A percentile compares a stretch with the other conserved stretches of the same genome.
Conservation (phyloP, 495 filamentous ascomycete genomes). For the Penicillium macrosclerotiorum region DNA sequence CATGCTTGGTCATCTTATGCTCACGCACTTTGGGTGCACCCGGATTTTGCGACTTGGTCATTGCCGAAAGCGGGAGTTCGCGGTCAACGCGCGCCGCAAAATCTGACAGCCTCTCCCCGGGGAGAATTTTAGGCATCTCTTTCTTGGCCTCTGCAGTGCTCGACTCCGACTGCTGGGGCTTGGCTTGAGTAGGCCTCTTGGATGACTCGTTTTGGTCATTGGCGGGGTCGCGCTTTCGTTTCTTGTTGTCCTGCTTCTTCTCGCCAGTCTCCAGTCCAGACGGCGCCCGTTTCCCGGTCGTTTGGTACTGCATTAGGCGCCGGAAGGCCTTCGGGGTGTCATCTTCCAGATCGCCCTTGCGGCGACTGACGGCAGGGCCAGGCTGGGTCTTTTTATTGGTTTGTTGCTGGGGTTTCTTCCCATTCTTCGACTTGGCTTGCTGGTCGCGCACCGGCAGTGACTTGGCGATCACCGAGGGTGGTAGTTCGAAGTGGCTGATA, state of each 20-base stretch:
- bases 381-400: slow-evolving; percentile 18
- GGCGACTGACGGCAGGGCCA: slow-evolving; percentile 29
- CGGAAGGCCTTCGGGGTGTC: slow-evolving; percentile 87
- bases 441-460: slow-evolving; percentile 59
- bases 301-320: slow-evolving; percentile 70
- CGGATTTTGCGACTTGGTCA: slow-evolving; percentile 44
- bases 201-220: slow-evolving; percentile 17
- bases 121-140: slow-evolving; percentile 65
- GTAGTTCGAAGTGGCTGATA: slow-evolving; percentile 64
- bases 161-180: slow-evolving; percentile 12
- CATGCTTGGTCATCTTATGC: slow-evolving; percentile 71
- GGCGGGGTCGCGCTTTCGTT: slow-evolving; percentile 34
- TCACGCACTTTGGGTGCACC: slow-evolving; percentile 43
- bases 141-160: slow-evolving; percentile 14
- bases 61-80: slow-evolving; percentile 68
- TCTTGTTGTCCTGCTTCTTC: slow-evolving; percentile 47
- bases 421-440: slow-evolving; percentile 19
- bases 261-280: slow-evolving; percentile 70
- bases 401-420: slow-evolving; percentile 20
- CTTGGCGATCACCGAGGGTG: slow-evolving; percentile 66
- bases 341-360: slow-evolving; percentile 51
- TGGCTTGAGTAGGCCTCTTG: slow-evolving; percentile 10
- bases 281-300: slow-evolving; percentile 50
- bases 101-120: slow-evolving; percentile 77
- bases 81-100: slow-evolving; percentile 85